phyloP scores from a whole-genome alignment of 768 basidiomycete species.

The Amylocystis lapponica region DNA sequence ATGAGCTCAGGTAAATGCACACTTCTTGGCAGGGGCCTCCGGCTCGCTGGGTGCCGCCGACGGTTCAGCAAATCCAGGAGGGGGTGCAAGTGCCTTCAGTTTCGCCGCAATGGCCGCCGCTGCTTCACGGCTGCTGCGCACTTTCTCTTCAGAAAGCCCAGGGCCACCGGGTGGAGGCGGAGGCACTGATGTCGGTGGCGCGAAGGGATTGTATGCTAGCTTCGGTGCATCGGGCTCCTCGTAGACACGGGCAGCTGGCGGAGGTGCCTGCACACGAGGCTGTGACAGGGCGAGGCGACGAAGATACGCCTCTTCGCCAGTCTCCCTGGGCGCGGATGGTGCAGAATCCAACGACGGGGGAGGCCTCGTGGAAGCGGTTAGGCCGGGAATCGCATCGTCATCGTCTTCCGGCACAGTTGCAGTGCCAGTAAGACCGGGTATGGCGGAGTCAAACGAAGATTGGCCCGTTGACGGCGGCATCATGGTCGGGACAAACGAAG shows the following conservation, averaged over 20 bases:
- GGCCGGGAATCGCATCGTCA: conserved; percentile 12
- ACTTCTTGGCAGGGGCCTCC: conserved; percentile 24
- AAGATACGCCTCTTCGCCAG: conserved; percentile 67
- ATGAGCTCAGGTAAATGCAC: not conserved
- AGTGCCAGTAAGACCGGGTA: not conserved
- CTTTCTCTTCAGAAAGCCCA: conserved; percentile 55
- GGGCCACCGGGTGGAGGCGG: conserved; percentile 49
- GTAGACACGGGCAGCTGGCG: conserved; percentile 20
- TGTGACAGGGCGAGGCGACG: conserved; percentile 54
- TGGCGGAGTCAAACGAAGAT: conserved; percentile 3
- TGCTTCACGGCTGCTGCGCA: conserved; percentile 45
- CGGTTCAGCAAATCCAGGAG: conserved; percentile 20
- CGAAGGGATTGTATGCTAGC: conserved; percentile 66
- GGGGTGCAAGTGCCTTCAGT: conserved; percentile 50
- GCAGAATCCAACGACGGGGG: conserved; percentile 6
- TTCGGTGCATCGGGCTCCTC: conserved; percentile 41
- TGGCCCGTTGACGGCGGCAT: not conserved
- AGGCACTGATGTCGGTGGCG: conserved; percentile 48
- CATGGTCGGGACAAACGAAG: too few relatives aligned
- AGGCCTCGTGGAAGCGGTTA: too few relatives aligned
- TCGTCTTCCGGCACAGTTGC: conserved; percentile 7
- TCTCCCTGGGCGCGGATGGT: conserved; percentile 23
- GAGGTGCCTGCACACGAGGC: conserved; percentile 26
- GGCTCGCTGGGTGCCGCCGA: too few relatives aligned
- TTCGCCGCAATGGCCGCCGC: conserved; percentile 82